These are phyloP conservation scores for Penicillium canariense DNA, from an alignment of 495 filamentous ascomycete species.

Conservation along the genomic window DNA sequence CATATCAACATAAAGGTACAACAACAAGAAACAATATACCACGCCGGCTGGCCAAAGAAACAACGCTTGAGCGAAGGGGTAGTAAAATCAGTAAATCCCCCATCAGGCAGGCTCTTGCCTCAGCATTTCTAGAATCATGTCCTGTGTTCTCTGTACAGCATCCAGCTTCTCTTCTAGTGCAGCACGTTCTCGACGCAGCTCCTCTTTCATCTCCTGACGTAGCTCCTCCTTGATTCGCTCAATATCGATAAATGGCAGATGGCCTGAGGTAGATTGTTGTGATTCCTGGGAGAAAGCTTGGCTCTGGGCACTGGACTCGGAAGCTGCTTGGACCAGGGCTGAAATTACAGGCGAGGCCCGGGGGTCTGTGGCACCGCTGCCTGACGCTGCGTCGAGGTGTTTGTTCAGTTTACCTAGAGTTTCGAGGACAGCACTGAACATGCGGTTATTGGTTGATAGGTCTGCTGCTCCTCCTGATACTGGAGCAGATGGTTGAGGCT, in stretches of 20 bases:
- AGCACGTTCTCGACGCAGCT: slow-evolving; percentile 33
- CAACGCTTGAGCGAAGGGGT: not conserved
- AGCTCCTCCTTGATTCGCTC: slow-evolving; percentile 38
- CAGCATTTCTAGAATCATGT: slow-evolving; percentile 49
- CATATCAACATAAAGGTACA: not conserved
- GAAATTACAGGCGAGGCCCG: slow-evolving; percentile 24
- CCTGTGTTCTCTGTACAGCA: slow-evolving; percentile 42
- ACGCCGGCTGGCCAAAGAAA: not conserved
- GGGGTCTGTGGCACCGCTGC: slow-evolving; percentile 9
- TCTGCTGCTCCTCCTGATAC: not conserved
- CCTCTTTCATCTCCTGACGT: slow-evolving; percentile 31
- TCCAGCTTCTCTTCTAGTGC: slow-evolving; percentile 39
- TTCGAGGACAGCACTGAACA: slow-evolving; percentile 37
- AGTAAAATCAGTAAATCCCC: not conserved
- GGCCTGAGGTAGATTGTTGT: not conserved
- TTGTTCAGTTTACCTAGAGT: slow-evolving; percentile 41
- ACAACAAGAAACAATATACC: not conserved
- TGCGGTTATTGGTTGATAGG: slow-evolving; percentile 14
- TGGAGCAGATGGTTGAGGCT: not conserved
- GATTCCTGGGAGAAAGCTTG: not conserved
- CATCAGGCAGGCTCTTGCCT: slow-evolving; percentile 38
- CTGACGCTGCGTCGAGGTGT: slow-evolving; percentile 32
- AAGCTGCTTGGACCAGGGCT: slow-evolving; percentile 21
- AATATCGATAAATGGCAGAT: slow-evolving; percentile 4
- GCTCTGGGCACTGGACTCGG: slow-evolving; percentile 11